A percentile compares a stretch with the other conserved stretches of the same genome.
phyloP scores from a whole-genome alignment of 2,329 filamentous ascomycete species.

The Cucurbitaria berberidis region DNA sequence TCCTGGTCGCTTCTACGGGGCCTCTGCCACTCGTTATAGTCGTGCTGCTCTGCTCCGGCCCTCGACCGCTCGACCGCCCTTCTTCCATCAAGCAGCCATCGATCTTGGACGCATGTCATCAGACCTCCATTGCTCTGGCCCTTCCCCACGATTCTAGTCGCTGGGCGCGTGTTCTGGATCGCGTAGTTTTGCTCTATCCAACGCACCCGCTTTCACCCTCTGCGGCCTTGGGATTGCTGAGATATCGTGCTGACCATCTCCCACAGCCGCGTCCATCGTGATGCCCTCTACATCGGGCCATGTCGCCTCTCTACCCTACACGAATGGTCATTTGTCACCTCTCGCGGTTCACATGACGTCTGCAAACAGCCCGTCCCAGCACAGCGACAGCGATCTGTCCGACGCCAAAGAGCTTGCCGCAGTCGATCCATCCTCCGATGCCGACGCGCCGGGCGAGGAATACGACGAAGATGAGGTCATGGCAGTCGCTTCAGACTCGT shows the following conservation, averaged over 20 bases:
- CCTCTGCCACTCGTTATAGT: conserved; percentile 17
- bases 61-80: conserved; percentile 28
- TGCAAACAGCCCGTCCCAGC: conserved; percentile 56
- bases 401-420: conserved; percentile 67
- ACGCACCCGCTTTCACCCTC: conserved; percentile 43
- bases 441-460: conserved; percentile 50
- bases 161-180: conserved; percentile 50
- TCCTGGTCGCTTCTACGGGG: conserved; percentile 18
- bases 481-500: conserved; percentile 54
- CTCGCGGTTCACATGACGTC: conserved; percentile 55
- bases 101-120: conserved; percentile 47
- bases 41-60: conserved; percentile 28
- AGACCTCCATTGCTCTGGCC: conserved; percentile 43
- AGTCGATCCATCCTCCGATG: conserved; percentile 46
- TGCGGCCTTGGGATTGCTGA: conserved; percentile 38
- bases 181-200: conserved; percentile 49
- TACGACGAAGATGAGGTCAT: conserved; percentile 53
- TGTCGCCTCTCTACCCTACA: conserved; percentile 67
- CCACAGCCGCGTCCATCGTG: conserved; percentile 66
- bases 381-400: conserved; percentile 78
- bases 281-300: conserved; percentile 67
- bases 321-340: conserved; percentile 70
- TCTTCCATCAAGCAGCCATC: conserved; percentile 42
- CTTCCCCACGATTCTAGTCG: conserved; percentile 30
- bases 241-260: conserved; percentile 53